Evolutionary conservation across 1,284 basidiomycete species (phyloP).

Genomic region (Moniliella sp.): DNA sequence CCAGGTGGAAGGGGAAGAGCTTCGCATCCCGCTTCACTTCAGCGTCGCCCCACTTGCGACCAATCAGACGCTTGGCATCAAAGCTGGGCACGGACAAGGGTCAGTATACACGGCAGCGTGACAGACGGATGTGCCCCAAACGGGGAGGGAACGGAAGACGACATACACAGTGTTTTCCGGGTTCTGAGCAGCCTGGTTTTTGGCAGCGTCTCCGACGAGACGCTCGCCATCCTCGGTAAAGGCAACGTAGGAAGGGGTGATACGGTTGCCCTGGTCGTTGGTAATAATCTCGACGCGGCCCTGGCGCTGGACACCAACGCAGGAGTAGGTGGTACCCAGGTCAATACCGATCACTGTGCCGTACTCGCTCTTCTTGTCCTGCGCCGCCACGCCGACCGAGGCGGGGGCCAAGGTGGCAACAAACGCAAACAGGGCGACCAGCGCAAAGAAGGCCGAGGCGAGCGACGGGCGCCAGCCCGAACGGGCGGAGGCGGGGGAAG

Average conservation of each 20-base stretch:
- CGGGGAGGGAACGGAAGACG: not conserved
- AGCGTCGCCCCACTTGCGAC: conserved; percentile 39
- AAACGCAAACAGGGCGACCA: conserved; percentile 1
- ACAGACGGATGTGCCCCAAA: not conserved
- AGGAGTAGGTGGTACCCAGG: conserved; percentile 42
- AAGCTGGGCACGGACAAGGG: conserved; percentile 37
- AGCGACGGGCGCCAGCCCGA: conserved; percentile 1
- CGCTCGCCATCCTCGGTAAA: conserved; percentile 54
- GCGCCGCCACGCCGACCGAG: conserved; percentile 19
- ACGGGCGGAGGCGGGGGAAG: too few species aligned
- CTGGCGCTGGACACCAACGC: conserved; percentile 58
- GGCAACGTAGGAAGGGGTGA: conserved; percentile 34
- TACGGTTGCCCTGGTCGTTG: conserved; percentile 38
- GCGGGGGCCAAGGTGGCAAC: conserved; percentile 3
- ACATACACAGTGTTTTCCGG: conserved; percentile 60
- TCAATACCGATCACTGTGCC: conserved; percentile 71
- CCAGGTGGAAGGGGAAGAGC: conserved; percentile 37
- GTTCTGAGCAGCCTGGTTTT: conserved; percentile 49
- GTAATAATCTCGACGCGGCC: conserved; percentile 34
- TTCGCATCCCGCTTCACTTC: conserved; percentile 37
- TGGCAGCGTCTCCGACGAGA: conserved; percentile 46
- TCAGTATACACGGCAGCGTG: not conserved
- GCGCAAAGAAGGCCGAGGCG: conserved; percentile 1
- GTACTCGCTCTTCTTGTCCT: conserved; percentile 38
- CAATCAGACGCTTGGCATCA: conserved; percentile 86